These are phyloP conservation scores for Penicillium pancosmium DNA, from an alignment of 495 filamentous ascomycete species.

Conservation along the genomic window DNA sequence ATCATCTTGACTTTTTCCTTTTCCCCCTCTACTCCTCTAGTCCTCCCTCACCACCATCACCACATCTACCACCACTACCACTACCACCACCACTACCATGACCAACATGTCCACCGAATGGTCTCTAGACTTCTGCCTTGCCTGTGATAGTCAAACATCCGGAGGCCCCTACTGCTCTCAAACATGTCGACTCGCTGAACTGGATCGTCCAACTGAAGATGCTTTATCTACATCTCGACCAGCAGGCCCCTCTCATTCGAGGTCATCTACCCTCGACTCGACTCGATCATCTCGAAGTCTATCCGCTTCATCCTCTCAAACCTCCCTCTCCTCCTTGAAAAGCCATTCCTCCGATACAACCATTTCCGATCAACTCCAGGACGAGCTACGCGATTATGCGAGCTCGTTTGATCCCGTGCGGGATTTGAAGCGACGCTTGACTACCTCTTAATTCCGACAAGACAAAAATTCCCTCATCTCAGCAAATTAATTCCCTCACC, in stretches of 20 bases:
- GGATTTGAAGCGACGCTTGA: slow-evolving; percentile 62
- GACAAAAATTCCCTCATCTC: background rate
- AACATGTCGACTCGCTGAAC: slow-evolving; percentile 84
- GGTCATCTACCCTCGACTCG: slow-evolving; percentile 36
- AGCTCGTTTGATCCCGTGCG: slow-evolving; percentile 85
- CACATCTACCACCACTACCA: background rate
- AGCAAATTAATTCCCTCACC: background rate
- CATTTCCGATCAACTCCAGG: slow-evolving; percentile 74
- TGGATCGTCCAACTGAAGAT: slow-evolving; percentile 64
- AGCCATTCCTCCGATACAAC: slow-evolving; percentile 59
- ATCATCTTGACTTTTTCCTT: slow-evolving; percentile 1
- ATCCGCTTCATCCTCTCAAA: slow-evolving; percentile 82
- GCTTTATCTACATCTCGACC: slow-evolving; percentile 40
- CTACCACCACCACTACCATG: background rate
- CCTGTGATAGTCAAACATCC: slow-evolving; percentile 84
- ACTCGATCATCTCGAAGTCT: slow-evolving; percentile 41
- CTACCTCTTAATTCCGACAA: slow-evolving; percentile 32
- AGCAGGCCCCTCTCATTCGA: slow-evolving; percentile 33
- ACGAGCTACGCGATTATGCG: slow-evolving; percentile 82
- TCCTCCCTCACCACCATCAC: background rate
- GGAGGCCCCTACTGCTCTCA: slow-evolving; percentile 90
- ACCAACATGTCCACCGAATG: slow-evolving; percentile 76
- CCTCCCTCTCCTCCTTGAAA: slow-evolving; percentile 78
- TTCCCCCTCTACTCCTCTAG: background rate
- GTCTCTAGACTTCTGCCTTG: slow-evolving; percentile 92